These are phyloP conservation scores for Sphaerosporella brunnea DNA, from an alignment of 495 filamentous ascomycete species.

Conservation along the genomic window DNA sequence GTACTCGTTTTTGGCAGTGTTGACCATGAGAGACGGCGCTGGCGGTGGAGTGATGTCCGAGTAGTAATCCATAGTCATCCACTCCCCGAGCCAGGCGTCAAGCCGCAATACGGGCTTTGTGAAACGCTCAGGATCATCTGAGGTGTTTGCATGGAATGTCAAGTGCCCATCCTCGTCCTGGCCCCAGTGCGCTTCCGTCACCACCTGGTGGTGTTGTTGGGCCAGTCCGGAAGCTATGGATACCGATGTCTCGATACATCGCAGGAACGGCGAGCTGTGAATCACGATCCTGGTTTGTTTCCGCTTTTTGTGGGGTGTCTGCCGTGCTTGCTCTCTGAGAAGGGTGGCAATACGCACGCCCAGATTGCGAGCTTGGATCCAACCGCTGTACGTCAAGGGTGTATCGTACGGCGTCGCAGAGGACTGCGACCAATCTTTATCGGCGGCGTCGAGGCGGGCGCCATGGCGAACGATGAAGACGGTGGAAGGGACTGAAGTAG, in stretches of 20 bases:
- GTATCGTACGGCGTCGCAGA: slow-evolving; percentile 91
- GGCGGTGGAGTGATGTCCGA: slow-evolving; percentile 82
- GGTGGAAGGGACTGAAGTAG: slow-evolving; percentile 12
- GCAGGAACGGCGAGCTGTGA: slow-evolving; percentile 79
- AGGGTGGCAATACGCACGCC: slow-evolving; percentile 65
- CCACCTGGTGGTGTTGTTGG: slow-evolving; percentile 35
- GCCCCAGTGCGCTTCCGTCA: slow-evolving; percentile 16
- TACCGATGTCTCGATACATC: slow-evolving; percentile 84
- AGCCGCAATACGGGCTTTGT: slow-evolving; percentile 51
- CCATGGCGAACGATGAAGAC: slow-evolving; percentile 42
- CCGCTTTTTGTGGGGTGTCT: slow-evolving; percentile 11
- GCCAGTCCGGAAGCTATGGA: slow-evolving; percentile 78
- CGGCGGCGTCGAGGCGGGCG: slow-evolving; percentile 76
- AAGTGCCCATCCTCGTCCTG: slow-evolving; percentile 22
- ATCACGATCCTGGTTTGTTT: slow-evolving; percentile 48
- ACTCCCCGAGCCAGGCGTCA: slow-evolving; percentile 88
- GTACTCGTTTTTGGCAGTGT: slow-evolving; percentile 11
- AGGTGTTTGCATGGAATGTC: slow-evolving; percentile 18
- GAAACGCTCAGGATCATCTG: slow-evolving; percentile 14
- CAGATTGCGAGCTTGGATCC: slow-evolving; percentile 64
- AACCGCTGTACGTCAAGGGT: slow-evolving; percentile 86
- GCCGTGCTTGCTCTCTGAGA: slow-evolving; percentile 27
- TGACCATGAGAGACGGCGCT: slow-evolving; percentile 35
- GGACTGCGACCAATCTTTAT: slow-evolving; percentile 88
- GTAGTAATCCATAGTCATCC: slow-evolving; percentile 84